A percentile compares a stretch with the other conserved stretches of the same genome.
phyloP scores from a whole-genome alignment of 176 grass and related monocot species.

The Stipa capillata region DNA sequence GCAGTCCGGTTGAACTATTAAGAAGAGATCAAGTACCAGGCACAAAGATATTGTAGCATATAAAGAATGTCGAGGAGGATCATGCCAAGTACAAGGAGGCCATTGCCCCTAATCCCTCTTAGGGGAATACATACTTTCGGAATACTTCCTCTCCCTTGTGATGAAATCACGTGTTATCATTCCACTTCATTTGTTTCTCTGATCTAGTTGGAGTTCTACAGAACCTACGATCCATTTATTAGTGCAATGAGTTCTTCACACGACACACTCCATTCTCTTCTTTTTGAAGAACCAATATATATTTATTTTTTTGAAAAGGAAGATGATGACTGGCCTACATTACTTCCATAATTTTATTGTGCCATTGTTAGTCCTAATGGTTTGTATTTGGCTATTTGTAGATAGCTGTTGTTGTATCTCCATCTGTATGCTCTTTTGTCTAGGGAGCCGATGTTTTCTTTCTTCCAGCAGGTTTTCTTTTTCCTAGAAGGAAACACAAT shows the following conservation, averaged over 20 bases:
- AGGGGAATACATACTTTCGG: too few species aligned
- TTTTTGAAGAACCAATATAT: not conserved
- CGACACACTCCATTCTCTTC: not conserved
- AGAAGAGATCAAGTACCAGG: too few species aligned
- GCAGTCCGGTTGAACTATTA: too few species aligned
- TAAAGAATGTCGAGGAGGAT: too few species aligned
- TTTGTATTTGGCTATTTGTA: conserved; percentile 23
- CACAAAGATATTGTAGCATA: too few species aligned
- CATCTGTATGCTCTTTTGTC: conserved; percentile 38
- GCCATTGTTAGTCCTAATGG: not conserved
- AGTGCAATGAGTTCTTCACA: conserved; percentile 52
- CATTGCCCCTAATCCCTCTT: too few species aligned
- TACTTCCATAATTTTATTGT: not conserved
- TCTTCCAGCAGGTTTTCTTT: conserved; percentile 67
- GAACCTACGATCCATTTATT: conserved; percentile 82
- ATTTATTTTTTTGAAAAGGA: not conserved
- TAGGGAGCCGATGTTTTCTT: conserved; percentile 64
- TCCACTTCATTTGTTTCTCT: too few species aligned
- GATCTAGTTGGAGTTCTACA: too few species aligned
- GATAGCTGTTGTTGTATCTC: conserved; percentile 58
- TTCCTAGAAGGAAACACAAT: not conserved
- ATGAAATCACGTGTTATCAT: too few species aligned
- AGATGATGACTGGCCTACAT: too few species aligned
- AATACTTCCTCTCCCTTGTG: too few species aligned
- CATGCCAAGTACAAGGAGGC: too few species aligned